A percentile compares a stretch with the other conserved stretches of the same genome.
Conservation (phyloP, 1,139 yeast genomes). For the Debaryomyces sp. region DNA sequence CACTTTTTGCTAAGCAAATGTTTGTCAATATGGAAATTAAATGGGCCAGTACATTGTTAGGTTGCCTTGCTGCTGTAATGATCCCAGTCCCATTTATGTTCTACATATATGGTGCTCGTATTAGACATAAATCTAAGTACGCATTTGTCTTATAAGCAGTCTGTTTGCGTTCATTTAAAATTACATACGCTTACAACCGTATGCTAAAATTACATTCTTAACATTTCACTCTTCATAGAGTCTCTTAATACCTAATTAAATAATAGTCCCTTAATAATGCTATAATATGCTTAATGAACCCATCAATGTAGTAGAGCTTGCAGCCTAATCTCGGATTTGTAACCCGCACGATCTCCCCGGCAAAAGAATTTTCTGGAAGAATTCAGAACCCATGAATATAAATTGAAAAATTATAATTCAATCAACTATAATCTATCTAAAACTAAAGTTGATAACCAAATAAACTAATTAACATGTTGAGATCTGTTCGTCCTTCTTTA, state of each 20-base stretch:
- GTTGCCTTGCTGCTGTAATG: slow-evolving; percentile 62
- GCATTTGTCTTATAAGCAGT: slow-evolving; percentile 2
- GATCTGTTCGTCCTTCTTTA: slow-evolving; percentile 53
- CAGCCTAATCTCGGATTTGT: neutral
- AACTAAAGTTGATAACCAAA: slow-evolving; percentile 2
- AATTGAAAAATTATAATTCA: slow-evolving; percentile 5
- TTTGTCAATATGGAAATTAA: slow-evolving; percentile 71
- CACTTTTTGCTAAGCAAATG: slow-evolving; percentile 64
- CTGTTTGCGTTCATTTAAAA: neutral
- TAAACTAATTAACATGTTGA: slow-evolving; percentile 46
- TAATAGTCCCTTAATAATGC: neutral
- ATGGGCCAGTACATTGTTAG: slow-evolving; percentile 84
- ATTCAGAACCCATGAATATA: neutral
- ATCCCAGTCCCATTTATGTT: slow-evolving; percentile 80
- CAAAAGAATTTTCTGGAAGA: slow-evolving; percentile 8
- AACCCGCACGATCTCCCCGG: neutral
- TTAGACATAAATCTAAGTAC: slow-evolving; percentile 55
- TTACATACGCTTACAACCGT: neutral
- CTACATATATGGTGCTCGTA: slow-evolving; percentile 59
- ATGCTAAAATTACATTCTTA: too few relatives aligned
- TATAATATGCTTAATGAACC: neutral
- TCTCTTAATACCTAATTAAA: neutral
- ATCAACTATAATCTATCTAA: slow-evolving; percentile 4
- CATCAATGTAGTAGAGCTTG: neutral
- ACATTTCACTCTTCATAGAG: too few relatives aligned